phyloP scores from a whole-genome alignment of 2,329 filamentous ascomycete species.

The Fusarium pininemorale region DNA sequence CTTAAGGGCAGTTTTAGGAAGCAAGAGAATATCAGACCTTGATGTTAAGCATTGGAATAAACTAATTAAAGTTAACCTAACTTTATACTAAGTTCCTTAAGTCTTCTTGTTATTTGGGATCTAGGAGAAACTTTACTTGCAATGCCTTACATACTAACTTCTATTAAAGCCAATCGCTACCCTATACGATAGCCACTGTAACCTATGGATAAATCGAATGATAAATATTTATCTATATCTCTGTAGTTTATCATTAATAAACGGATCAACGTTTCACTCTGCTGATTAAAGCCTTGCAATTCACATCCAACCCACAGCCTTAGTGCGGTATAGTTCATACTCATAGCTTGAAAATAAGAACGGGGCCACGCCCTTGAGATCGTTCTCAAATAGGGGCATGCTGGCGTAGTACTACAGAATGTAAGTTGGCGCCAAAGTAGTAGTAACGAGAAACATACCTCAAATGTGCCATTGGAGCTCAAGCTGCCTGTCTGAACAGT shows the following conservation, averaged over 20 bases:
- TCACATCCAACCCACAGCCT: too few species aligned
- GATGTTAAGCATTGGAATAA: too few species aligned
- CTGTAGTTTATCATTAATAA: neutral
- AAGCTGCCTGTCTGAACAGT: conserved; percentile 63
- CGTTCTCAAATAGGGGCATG: conserved; percentile 37
- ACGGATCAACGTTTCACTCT: neutral
- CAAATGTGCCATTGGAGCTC: conserved; percentile 58
- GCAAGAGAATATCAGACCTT: too few species aligned
- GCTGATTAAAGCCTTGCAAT: too few species aligned
- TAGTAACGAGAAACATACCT: conserved; percentile 45
- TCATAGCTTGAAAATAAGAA: conserved; percentile 40
- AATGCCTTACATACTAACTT: too few species aligned
- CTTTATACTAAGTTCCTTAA: too few species aligned
- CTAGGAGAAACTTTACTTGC: too few species aligned
- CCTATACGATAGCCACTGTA: neutral
- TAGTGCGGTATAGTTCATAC: conserved; percentile 24
- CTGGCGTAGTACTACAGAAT: conserved; percentile 43
- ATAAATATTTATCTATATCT: neutral
- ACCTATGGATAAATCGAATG: neutral
- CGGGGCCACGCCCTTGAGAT: conserved; percentile 38
- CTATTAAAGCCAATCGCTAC: too few species aligned
- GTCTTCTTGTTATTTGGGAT: too few species aligned
- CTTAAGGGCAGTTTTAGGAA: too few species aligned
- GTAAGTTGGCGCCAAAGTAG: neutral
- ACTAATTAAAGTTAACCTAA: too few species aligned